Evolutionary conservation across 495 filamentous ascomycete species (phyloP), one percentile per base, ranked within the genome.

Genomic region (Penicillium alfredii): DNA sequence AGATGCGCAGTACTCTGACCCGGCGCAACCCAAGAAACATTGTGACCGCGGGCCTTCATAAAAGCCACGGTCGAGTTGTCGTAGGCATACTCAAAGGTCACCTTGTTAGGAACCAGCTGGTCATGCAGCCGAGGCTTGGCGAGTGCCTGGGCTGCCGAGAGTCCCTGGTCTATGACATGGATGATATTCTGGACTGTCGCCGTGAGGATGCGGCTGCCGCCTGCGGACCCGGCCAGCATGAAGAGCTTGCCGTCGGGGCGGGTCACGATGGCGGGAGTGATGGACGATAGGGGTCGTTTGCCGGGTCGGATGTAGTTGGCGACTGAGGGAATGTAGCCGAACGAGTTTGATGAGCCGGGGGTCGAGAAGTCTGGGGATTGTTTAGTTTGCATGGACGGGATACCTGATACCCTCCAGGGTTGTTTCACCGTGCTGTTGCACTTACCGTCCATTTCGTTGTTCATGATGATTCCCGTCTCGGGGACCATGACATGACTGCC

Each of bases 401-500:
- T 17, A n/a, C n/a, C n/a, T n/a, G n/a, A n/a, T n/a, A n/a, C n/a
- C n/a, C n/a, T n/a, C n/a, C n/a, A n/a, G n/a, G n/a, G n/a, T n/a
- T n/a, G n/a, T n/a, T n/a, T n/a, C n/a, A n/a, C n/a, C n/a, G n/a
- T n/a, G n/a, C n/a, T n/a, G n/a, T n/a, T n/a, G n/a, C n/a, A n/a
- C 49, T 44, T 57, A 73, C 84, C 85, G 53, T 94, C 84, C 88
- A 94, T 94, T 54, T 94, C 86, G 52, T 94, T 79, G 57, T 96
- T 96, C 79, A 90, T 84, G 30, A 94, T 84, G 32, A 95, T 75
- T 20, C 81, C 80, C 0, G 86, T 92, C 48, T 88, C 79, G 0
- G 87, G 86, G 1, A 88, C 80, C 63, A 94, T 77, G 22, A 94
- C 45, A 17, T 76, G 63, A 27, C 76, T 79, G 11, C 89, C 89